Percentiles rank a stretch among this genome's conserved stretches.
Evolutionary conservation across 257 asterid species (phyloP).

Genomic region (Nicotiana undulata): DNA sequence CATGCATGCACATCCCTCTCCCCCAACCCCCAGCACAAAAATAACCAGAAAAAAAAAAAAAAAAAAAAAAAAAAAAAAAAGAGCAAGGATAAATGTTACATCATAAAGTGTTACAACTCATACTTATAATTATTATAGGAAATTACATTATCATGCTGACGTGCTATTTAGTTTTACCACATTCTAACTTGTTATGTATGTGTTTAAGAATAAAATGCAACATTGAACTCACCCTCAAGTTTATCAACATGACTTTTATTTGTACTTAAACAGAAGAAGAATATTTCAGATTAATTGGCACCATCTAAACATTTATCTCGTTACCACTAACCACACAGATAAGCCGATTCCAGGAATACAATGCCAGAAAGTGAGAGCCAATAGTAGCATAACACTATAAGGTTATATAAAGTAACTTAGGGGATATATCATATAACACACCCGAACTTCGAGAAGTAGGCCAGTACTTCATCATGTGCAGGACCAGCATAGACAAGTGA

Average conservation of each 20-base stretch:
- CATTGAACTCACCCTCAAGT: not conserved
- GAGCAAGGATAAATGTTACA: not conserved
- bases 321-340: not conserved
- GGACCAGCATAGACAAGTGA: constrained; percentile 90
- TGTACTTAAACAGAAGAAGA: not conserved
- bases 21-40: not conserved
- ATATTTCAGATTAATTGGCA: not conserved
- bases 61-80: not conserved
- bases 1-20: not conserved
- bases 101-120: not conserved
- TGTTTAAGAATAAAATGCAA: not conserved
- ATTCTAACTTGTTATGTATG: not conserved
- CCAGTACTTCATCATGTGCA: constrained; percentile 64
- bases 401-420: not conserved
- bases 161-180: not conserved
- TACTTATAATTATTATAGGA: not conserved
- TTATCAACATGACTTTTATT: not conserved
- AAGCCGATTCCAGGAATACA: not conserved
- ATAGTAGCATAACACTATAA: not conserved
- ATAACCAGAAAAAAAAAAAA: not conserved
- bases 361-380: not conserved
- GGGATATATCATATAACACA: constrained; percentile 28
- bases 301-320: not conserved
- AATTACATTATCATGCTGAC: not conserved
- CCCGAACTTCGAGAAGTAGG: constrained; percentile 84